Conservation (phyloP, 805 yeast species). For the Monosporozyma solicola region DNA sequence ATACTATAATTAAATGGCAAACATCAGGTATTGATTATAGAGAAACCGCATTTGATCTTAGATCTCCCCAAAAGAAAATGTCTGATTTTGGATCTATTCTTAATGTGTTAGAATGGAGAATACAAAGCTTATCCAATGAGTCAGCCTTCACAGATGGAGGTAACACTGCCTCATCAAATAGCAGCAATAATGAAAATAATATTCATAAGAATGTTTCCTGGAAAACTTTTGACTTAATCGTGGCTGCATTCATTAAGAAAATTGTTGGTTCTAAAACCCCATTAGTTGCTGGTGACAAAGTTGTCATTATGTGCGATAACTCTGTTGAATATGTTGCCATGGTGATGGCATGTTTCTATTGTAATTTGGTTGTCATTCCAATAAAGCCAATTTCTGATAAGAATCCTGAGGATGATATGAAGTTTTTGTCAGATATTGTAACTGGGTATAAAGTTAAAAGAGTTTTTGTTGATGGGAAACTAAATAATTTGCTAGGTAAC, state of each 20-base stretch:
- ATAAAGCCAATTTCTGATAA: slow-evolving; percentile 64
- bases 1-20: slow-evolving; percentile 37
- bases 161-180: slow-evolving; percentile 24
- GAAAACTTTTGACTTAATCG: slow-evolving; percentile 70
- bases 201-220: slow-evolving; percentile 55
- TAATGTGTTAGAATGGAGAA: slow-evolving; percentile 73
- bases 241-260: slow-evolving; percentile 66
- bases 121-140: slow-evolving; percentile 64
- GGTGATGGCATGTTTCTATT: slow-evolving; percentile 73
- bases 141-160: slow-evolving; percentile 51
- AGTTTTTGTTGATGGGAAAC: slow-evolving; percentile 56
- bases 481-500: slow-evolving; percentile 16
- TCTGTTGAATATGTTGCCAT: slow-evolving; percentile 82
- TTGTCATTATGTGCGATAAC: slow-evolving; percentile 74
- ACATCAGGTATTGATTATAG: slow-evolving; percentile 75
- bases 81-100: slow-evolving; percentile 63
- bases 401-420: slow-evolving; percentile 64
- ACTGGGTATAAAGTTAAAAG: slow-evolving; percentile 63
- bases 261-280: slow-evolving; percentile 57
- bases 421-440: slow-evolving; percentile 55
- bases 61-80: slow-evolving; percentile 57
- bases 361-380: slow-evolving; percentile 58
- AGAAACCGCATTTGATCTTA: slow-evolving; percentile 65
- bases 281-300: slow-evolving; percentile 59
- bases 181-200: slow-evolving; percentile 30